Percentiles rank a stretch among this genome's conserved stretches.
Evolutionary conservation across 805 yeast species (phyloP).

Genomic region (Candida fluviatilis): DNA sequence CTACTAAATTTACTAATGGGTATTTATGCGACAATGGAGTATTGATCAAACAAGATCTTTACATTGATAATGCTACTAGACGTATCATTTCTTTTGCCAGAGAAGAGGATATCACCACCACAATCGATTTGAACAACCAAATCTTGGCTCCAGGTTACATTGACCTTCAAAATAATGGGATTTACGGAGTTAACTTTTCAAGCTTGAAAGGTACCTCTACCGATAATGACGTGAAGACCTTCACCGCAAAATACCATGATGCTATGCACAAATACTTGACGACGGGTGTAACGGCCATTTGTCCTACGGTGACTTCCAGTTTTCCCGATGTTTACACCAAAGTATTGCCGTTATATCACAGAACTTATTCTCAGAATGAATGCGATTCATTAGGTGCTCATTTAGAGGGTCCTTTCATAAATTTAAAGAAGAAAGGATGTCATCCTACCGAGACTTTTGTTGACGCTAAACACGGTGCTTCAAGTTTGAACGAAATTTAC

Average conservation of each 20-base stretch:
- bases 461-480: constrained; percentile 28
- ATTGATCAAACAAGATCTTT: constrained; percentile 35
- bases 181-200: constrained; percentile 53
- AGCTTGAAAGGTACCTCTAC: constrained; percentile 25
- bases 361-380: constrained; percentile 25
- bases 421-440: constrained; percentile 45
- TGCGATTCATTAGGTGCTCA: constrained; percentile 55
- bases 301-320: constrained; percentile 55
- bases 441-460: constrained; percentile 45
- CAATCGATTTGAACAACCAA: constrained; percentile 44
- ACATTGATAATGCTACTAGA: constrained; percentile 39
- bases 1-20: constrained; percentile 35
- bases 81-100: too few species aligned
- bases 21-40: constrained; percentile 40
- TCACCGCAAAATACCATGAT: constrained; percentile 33
- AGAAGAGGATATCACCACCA: constrained; percentile 12
- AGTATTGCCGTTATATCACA: constrained; percentile 41
- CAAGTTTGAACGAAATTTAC: constrained; percentile 30
- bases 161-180: constrained; percentile 56
- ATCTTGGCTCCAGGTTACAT: constrained; percentile 53
- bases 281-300: constrained; percentile 52
- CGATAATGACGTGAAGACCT: constrained; percentile 27
- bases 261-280: constrained; percentile 43
- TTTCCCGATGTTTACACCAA: constrained; percentile 45
- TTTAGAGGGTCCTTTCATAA: constrained; percentile 56